These are phyloP conservation scores for Pseudocercospora cruenta DNA, from an alignment of 2,329 filamentous ascomycete genomes.

Conservation along the genomic window DNA sequence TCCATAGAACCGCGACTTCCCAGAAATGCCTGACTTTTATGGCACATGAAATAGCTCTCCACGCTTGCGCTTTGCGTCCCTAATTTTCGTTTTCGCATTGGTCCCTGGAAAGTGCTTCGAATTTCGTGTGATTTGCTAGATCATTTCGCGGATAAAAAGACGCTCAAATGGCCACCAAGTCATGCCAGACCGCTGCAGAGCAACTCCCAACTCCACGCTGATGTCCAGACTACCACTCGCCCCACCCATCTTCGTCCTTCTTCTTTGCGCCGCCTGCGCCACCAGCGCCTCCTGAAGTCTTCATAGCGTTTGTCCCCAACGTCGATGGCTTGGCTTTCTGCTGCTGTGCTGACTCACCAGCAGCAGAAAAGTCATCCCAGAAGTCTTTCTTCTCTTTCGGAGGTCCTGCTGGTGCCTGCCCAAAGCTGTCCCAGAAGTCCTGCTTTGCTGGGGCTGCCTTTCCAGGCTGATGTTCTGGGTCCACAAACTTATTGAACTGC, in stretches of 20 bases:
- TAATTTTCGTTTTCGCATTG: background rate
- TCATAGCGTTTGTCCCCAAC: slow-evolving; percentile 68
- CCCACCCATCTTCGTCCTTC: slow-evolving; percentile 62
- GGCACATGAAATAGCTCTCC: background rate
- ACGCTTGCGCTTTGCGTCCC: background rate
- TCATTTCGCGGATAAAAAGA: background rate
- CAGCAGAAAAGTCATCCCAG: slow-evolving; percentile 52
- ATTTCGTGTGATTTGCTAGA: background rate
- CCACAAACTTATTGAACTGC: slow-evolving; percentile 83
- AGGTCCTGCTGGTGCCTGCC: slow-evolving; percentile 61
- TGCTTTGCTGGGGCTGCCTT: slow-evolving; percentile 67
- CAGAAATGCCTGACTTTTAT: background rate
- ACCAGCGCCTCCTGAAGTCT: slow-evolving; percentile 45
- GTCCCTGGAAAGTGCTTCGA: background rate
- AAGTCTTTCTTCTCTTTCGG: slow-evolving; percentile 57
- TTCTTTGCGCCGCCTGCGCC: slow-evolving; percentile 39
- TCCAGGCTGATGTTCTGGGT: slow-evolving; percentile 47
- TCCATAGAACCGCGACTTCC: background rate
- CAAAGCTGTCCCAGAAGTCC: slow-evolving; percentile 93
- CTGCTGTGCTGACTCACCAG: slow-evolving; percentile 37
- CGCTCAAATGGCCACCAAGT: background rate
- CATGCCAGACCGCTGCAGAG: background rate
- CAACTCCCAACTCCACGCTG: slow-evolving; percentile 27
- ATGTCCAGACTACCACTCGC: slow-evolving; percentile 42
- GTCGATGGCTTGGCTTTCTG: slow-evolving; percentile 47